Conservation (phyloP, 768 basidiomycete genomes). For the Dioszegia crocea region DNA sequence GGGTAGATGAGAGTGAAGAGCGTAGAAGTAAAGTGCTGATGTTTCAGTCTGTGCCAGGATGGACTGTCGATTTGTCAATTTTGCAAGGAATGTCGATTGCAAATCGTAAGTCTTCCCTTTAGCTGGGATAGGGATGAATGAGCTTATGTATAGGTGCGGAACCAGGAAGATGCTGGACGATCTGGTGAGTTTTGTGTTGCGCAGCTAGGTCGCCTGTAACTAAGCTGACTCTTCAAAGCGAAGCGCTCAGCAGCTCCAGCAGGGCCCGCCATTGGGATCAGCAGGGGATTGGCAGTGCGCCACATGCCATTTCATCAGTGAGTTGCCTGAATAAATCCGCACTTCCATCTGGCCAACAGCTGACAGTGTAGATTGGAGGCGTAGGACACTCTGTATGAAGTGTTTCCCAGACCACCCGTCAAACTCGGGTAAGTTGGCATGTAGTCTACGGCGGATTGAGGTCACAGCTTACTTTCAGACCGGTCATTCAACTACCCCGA, state of each 20-base stretch:
- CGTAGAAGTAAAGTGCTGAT: too few relatives aligned
- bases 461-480: not conserved
- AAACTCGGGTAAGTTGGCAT: slow-evolving; percentile 3
- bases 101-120: not conserved
- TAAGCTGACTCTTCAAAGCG: not conserved
- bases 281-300: slow-evolving; percentile 11
- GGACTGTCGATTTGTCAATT: slow-evolving; percentile 4
- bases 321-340: not conserved
- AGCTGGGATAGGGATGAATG: not conserved
- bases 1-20: too few relatives aligned
- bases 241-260: not conserved
- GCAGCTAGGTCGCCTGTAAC: too few relatives aligned
- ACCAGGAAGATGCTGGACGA: not conserved
- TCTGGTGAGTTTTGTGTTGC: not conserved
- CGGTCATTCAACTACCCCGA: slow-evolving; percentile 8
- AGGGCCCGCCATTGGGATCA: slow-evolving; percentile 1
- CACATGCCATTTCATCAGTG: slow-evolving; percentile 6
- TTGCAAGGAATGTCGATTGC: slow-evolving; percentile 7
- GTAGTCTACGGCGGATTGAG: not conserved
- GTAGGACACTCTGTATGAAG: slow-evolving; percentile 10
- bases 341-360: not conserved
- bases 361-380: slow-evolving; percentile 1
- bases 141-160: not conserved
- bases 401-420: slow-evolving; percentile 12
- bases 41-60: not conserved